Percentiles rank a stretch among this genome's conserved stretches.
Evolutionary conservation across 2,329 filamentous ascomycete species (phyloP).

Genomic region (Apiospora saccharicola): DNA sequence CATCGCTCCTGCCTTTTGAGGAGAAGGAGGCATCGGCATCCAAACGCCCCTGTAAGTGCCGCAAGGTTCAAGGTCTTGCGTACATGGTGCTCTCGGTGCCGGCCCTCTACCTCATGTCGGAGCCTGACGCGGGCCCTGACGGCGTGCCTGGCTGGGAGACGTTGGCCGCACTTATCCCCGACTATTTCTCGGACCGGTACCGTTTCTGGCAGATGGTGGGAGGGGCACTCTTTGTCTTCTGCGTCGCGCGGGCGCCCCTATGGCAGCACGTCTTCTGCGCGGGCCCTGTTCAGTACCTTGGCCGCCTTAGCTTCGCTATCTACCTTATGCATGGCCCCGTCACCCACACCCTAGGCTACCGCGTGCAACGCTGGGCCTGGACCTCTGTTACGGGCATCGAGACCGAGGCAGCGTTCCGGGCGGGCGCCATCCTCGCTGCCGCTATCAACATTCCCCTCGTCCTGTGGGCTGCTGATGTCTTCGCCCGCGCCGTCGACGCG

Average conservation of each 20-base stretch:
- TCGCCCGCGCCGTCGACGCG: slow-evolving; percentile 62
- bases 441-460: slow-evolving; percentile 58
- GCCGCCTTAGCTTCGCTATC: slow-evolving; percentile 66
- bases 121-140: slow-evolving; percentile 50
- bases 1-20: slow-evolving; percentile 36
- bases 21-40: slow-evolving; percentile 21
- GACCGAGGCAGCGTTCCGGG: slow-evolving; percentile 50
- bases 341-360: slow-evolving; percentile 61
- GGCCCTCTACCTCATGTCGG: slow-evolving; percentile 61
- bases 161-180: slow-evolving; percentile 56
- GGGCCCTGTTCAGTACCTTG: slow-evolving; percentile 61
- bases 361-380: slow-evolving; percentile 57
- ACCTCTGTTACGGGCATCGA: slow-evolving; percentile 54
- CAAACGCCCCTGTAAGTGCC: slow-evolving; percentile 23
- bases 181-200: slow-evolving; percentile 57
- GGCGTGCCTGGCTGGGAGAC: slow-evolving; percentile 60
- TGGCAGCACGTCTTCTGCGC: slow-evolving; percentile 61
- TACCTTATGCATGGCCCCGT: slow-evolving; percentile 68
- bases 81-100: slow-evolving; percentile 54
- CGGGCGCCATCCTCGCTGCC: slow-evolving; percentile 55
- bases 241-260: slow-evolving; percentile 53
- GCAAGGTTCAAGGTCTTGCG: slow-evolving; percentile 33
- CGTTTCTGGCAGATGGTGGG: slow-evolving; percentile 65
- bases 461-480: slow-evolving; percentile 63
- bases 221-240: slow-evolving; percentile 59